Conservation (phyloP, 106 monocot genomes). For the Dendrobium officinale region DNA sequence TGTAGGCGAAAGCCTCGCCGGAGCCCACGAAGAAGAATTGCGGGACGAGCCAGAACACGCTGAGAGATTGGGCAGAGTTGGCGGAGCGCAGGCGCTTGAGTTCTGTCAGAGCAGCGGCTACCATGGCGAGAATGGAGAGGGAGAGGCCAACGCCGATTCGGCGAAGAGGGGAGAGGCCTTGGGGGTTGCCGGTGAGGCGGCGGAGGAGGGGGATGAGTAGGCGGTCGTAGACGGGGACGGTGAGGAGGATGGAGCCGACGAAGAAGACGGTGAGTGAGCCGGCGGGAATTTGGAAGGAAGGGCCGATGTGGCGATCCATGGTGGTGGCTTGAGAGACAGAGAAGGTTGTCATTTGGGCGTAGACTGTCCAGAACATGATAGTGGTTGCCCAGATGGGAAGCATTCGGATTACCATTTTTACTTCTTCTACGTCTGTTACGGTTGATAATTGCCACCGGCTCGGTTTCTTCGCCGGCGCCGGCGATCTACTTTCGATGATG, state of each 20-base stretch:
- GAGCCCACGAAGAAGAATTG: slow-evolving; percentile 62
- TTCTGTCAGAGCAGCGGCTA: slow-evolving; percentile 39
- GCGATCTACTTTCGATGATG: slow-evolving; percentile 12
- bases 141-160: slow-evolving; percentile 30
- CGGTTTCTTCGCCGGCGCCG: not conserved
- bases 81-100: slow-evolving; percentile 17
- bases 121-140: slow-evolving; percentile 51
- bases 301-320: slow-evolving; percentile 46
- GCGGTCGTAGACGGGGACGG: slow-evolving; percentile 49
- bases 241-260: slow-evolving; percentile 52
- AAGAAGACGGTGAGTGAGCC: slow-evolving; percentile 68
- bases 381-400: slow-evolving; percentile 69
- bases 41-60: slow-evolving; percentile 62
- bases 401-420: slow-evolving; percentile 57
- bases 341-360: slow-evolving; percentile 70
- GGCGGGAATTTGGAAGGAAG: slow-evolving; percentile 41
- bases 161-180: slow-evolving; percentile 43
- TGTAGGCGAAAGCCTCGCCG: slow-evolving; percentile 62
- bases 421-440: slow-evolving; percentile 52
- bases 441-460: slow-evolving; percentile 41
- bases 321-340: slow-evolving; percentile 53
- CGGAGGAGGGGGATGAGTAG: slow-evolving; percentile 29
- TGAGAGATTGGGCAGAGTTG: slow-evolving; percentile 11
- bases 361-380: slow-evolving; percentile 69
- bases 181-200: slow-evolving; percentile 33